phyloP scores from a whole-genome alignment of 2,329 filamentous ascomycete species.

The Nemania bipapillata region DNA sequence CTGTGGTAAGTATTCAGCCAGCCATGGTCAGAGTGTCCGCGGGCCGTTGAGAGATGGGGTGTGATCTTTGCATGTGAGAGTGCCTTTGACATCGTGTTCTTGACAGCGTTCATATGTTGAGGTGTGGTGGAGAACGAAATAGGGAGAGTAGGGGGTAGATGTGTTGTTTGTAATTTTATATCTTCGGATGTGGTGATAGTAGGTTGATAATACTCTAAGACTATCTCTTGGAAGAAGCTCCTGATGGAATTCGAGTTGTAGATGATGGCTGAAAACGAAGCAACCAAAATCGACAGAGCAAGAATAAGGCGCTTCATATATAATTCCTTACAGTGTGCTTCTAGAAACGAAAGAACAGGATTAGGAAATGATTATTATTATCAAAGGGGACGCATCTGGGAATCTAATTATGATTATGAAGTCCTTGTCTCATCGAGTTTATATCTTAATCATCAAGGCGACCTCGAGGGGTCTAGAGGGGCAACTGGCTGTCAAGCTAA shows the following conservation, averaged over 20 bases:
- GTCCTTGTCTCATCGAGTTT: slow-evolving; percentile 3
- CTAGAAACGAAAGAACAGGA: slow-evolving; percentile 36
- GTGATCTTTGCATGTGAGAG: slow-evolving; percentile 77
- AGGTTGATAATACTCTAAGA: slow-evolving; percentile 12
- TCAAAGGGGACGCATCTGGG: not conserved
- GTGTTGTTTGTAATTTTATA: slow-evolving; percentile 2
- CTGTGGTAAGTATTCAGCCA: slow-evolving; percentile 91
- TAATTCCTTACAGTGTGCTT: slow-evolving; percentile 32
- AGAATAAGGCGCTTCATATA: slow-evolving; percentile 52
- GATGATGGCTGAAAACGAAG: slow-evolving; percentile 48
- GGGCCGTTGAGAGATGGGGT: slow-evolving; percentile 75
- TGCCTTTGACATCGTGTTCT: slow-evolving; percentile 69
- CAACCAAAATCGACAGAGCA: slow-evolving; percentile 45
- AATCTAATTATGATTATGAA: slow-evolving; percentile 10
- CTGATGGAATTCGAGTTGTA: slow-evolving; percentile 43
- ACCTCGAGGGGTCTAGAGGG: slow-evolving; percentile 18
- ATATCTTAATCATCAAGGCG: slow-evolving; percentile 20
- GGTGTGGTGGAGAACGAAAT: slow-evolving; percentile 2
- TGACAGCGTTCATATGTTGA: slow-evolving; percentile 53
- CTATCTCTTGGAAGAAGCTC: slow-evolving; percentile 28
- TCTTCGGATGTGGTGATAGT: not conserved
- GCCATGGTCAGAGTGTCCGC: slow-evolving; percentile 83
- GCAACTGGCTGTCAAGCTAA: not conserved
- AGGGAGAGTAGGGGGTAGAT: slow-evolving; percentile 12
- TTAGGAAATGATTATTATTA: slow-evolving; percentile 39